These are phyloP conservation scores for Penicillium dipodomyicola DNA, from an alignment of 495 filamentous ascomycete species.

Conservation along the genomic window DNA sequence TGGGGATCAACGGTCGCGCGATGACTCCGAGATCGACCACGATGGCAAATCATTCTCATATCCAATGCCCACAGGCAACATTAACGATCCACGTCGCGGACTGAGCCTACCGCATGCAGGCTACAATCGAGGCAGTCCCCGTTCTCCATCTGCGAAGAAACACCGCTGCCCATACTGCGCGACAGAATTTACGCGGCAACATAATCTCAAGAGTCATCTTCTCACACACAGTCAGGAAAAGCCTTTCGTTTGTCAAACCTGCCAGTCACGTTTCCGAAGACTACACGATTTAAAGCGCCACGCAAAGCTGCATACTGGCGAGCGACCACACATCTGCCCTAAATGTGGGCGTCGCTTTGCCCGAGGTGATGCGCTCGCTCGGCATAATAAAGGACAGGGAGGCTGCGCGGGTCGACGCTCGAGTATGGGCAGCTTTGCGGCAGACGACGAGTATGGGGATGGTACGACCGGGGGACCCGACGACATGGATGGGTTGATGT, in stretches of 20 bases:
- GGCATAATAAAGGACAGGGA: conserved; percentile 93
- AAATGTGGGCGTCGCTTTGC: conserved; percentile 95
- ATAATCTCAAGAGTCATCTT: conserved; percentile 98
- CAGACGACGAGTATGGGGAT: conserved; percentile 72
- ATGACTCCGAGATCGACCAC: conserved; percentile 40
- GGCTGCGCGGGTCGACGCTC: conserved; percentile 88
- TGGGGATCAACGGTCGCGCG: conserved; percentile 40
- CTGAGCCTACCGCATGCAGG: conserved; percentile 75
- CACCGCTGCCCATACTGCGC: conserved; percentile 96
- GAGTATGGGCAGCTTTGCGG: conserved; percentile 81
- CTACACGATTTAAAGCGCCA: conserved; percentile 96
- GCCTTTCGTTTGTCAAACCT: conserved; percentile 87
- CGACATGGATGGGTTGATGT: conserved; percentile 74
- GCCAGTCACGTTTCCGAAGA: conserved; percentile 83
- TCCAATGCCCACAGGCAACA: conserved; percentile 46
- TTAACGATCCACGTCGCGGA: conserved; percentile 56
- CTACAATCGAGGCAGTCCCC: conserved; percentile 57
- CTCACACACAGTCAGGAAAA: conserved; percentile 99
- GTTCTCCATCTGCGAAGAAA: conserved; percentile 78
- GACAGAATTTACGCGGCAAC: conserved; percentile 94
- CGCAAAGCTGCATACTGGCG: conserved; percentile 92
- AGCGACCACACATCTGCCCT: conserved; percentile 89
- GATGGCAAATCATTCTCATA: conserved; percentile 54
- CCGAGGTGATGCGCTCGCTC: conserved; percentile 87
- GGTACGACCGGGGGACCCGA: conserved; percentile 47